Conservation (phyloP, 139 green algal species). For the Chlorella ohadii region DNA sequence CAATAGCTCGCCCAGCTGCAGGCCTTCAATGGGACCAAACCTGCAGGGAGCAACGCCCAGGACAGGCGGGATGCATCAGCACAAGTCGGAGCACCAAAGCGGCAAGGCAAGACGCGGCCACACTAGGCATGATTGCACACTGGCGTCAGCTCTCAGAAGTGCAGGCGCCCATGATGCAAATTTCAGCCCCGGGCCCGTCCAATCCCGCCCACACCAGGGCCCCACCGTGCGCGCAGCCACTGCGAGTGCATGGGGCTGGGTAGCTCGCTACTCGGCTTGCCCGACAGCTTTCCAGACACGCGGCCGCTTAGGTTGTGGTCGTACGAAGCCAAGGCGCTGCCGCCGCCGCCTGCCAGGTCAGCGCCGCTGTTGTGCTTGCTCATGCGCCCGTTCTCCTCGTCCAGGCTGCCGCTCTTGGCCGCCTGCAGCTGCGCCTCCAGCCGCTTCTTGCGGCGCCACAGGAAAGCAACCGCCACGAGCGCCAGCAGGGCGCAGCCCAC, state of each 20-base stretch:
- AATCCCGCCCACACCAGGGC: neutral
- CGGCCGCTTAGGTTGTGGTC: no score
- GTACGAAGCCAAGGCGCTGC: no score
- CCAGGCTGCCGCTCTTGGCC: neutral
- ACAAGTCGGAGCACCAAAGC: no score
- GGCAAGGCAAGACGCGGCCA: no score
- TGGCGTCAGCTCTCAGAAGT: no score
- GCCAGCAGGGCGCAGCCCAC: neutral
- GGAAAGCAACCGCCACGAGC: neutral
- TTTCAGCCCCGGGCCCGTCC: no score
- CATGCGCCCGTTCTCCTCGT: neutral
- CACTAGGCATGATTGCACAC: no score
- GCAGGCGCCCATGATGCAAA: no score
- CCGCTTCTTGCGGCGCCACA: neutral
- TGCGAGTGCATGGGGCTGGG: neutral
- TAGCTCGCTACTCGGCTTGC: neutral
- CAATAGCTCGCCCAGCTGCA: slow-evolving; percentile 24
- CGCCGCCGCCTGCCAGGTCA: neutral
- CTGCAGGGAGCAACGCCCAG: no score
- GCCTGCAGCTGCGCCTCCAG: neutral
- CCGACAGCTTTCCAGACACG: neutral
- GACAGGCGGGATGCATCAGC: no score
- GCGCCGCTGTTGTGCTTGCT: slow-evolving; percentile 2
- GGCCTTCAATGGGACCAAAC: slow-evolving; percentile 15
- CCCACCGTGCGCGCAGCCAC: slow-evolving; percentile 9